phyloP scores from a whole-genome alignment of 1,284 basidiomycete species.

The Butyriboletus appendiculatus region DNA sequence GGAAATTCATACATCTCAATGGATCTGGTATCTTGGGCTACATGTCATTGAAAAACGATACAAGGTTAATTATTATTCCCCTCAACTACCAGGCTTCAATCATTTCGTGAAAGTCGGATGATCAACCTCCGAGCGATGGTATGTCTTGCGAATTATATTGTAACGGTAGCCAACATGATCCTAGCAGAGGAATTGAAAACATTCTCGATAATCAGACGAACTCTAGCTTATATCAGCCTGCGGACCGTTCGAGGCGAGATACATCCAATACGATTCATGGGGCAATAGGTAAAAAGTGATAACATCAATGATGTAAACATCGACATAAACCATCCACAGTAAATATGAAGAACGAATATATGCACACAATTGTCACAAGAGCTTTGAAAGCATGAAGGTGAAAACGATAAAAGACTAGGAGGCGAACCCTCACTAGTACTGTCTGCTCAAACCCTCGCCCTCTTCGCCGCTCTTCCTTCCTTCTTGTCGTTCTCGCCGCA shows the following conservation, averaged over 20 bases:
- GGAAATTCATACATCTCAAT: background rate
- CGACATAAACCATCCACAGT: background rate
- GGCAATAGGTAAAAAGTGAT: background rate
- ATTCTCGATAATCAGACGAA: too few relatives aligned
- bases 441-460: constrained; percentile 9
- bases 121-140: background rate
- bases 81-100: background rate
- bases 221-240: background rate
- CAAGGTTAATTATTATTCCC: background rate
- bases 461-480: constrained; percentile 18
- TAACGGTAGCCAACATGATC: background rate
- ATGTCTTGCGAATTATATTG: background rate
- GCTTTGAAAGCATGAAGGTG: constrained; percentile 14
- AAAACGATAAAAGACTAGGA: constrained; percentile 1
- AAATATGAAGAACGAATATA: constrained; percentile 17
- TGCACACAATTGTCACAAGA: background rate
- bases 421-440: background rate
- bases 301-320: constrained; percentile 4
- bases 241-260: background rate
- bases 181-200: background rate
- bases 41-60: background rate
- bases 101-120: background rate
- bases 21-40: background rate
- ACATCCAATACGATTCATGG: background rate
- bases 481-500: constrained; percentile 2